phyloP scores from a whole-genome alignment of 2,329 filamentous ascomycete genomes.

The Aspergillus viridinutans region DNA sequence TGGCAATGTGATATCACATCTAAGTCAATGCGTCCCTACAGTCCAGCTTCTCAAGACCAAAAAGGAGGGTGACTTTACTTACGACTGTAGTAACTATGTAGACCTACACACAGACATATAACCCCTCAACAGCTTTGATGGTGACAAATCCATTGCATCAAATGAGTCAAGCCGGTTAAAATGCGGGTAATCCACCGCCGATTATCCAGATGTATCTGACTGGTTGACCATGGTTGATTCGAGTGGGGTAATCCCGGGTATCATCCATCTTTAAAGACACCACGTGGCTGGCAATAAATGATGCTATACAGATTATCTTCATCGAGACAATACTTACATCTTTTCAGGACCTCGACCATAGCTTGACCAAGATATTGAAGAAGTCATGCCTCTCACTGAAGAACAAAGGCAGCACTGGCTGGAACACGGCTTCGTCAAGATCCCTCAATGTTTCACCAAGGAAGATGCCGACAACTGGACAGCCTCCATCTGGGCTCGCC shows the following conservation, averaged over 20 bases:
- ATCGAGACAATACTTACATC: background rate
- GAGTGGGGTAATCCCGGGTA: background rate
- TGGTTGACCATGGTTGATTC: background rate
- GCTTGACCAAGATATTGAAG: background rate
- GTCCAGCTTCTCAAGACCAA: background rate
- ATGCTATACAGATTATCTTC: background rate
- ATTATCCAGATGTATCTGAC: background rate
- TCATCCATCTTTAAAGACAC: background rate
- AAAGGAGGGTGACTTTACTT: background rate
- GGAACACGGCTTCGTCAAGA: slow-evolving; percentile 52
- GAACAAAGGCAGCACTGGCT: slow-evolving; percentile 53
- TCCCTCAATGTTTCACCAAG: slow-evolving; percentile 50
- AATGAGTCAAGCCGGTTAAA: background rate
- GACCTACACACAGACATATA: background rate
- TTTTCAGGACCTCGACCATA: background rate
- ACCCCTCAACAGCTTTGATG: background rate
- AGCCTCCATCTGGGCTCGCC: slow-evolving; percentile 56
- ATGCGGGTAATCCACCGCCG: background rate
- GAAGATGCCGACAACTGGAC: slow-evolving; percentile 48
- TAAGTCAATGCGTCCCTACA: background rate
- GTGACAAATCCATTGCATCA: background rate
- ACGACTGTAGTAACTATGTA: background rate
- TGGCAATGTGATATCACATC: no score
- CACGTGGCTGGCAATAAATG: background rate
- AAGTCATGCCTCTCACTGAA: slow-evolving; percentile 32